Percentiles rank a stretch among this genome's conserved stretches.
phyloP scores from a whole-genome alignment of 2,329 filamentous ascomycete genomes.

The Aspergillus novoparasiticus region DNA sequence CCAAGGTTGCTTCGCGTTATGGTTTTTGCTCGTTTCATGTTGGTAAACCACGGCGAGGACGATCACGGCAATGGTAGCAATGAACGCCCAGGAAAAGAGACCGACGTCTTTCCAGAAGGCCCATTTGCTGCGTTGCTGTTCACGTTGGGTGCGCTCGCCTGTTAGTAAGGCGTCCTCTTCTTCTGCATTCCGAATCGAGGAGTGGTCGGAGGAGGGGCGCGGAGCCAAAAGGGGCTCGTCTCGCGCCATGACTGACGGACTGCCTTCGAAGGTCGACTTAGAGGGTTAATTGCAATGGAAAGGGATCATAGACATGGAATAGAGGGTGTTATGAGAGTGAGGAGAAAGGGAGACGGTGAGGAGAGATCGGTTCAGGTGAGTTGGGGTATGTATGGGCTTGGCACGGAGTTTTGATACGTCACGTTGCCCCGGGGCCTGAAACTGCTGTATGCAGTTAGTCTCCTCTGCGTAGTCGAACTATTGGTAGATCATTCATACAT shows the following conservation, averaged over 20 bases:
- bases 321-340: not conserved
- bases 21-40: constrained; percentile 55
- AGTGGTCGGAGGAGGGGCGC: constrained; percentile 59
- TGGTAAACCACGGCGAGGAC: constrained; percentile 82
- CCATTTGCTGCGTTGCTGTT: constrained; percentile 45
- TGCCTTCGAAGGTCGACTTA: not conserved
- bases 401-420: constrained; percentile 41
- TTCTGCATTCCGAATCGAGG: constrained; percentile 58
- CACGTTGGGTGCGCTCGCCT: constrained; percentile 49
- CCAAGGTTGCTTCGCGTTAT: constrained; percentile 35
- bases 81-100: constrained; percentile 78
- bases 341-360: not conserved
- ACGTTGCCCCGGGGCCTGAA: constrained; percentile 4
- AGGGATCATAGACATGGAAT: not conserved
- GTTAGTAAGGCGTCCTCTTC: constrained; percentile 67
- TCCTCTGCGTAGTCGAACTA: not conserved
- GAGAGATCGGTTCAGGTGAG: constrained; percentile 4
- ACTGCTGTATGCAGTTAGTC: not conserved
- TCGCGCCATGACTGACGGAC: constrained; percentile 33
- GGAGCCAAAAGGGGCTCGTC: constrained; percentile 57
- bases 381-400: constrained; percentile 12
- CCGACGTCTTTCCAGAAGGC: constrained; percentile 71
- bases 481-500: not conserved
- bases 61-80: constrained; percentile 78
- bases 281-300: not conserved